phyloP scores from a whole-genome alignment of 805 yeast species.

The Candida loeiensis region DNA sequence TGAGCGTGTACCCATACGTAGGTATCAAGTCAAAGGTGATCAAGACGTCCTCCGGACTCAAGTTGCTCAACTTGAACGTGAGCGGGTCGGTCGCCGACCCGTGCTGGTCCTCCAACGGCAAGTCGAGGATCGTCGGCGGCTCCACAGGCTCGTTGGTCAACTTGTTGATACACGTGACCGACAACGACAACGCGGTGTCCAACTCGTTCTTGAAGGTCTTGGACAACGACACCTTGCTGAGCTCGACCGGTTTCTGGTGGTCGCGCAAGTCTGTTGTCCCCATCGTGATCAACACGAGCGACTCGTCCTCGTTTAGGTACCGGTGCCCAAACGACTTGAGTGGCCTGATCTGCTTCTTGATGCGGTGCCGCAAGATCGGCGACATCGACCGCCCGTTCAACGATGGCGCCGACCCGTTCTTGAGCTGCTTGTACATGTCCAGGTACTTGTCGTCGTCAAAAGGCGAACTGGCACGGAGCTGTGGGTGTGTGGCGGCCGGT shows the following conservation, averaged over 20 bases:
- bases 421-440: constrained; percentile 40
- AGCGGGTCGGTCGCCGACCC: constrained; percentile 72
- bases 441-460: constrained; percentile 19
- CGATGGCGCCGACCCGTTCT: constrained; percentile 16
- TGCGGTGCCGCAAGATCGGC: constrained; percentile 14
- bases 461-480: not conserved
- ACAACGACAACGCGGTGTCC: constrained; percentile 81
- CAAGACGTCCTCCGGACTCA: constrained; percentile 49
- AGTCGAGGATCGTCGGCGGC: constrained; percentile 63
- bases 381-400: constrained; percentile 15
- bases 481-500: constrained; percentile 16
- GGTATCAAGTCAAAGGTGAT: constrained; percentile 86
- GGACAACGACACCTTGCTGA: constrained; percentile 71
- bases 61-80: constrained; percentile 55
- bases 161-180: constrained; percentile 44
- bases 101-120: constrained; percentile 78
- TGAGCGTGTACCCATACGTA: constrained; percentile 58
- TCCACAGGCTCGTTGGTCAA: constrained; percentile 33
- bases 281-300: constrained; percentile 72
- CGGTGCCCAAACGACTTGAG: constrained; percentile 85
- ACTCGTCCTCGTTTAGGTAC: constrained; percentile 59
- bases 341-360: constrained; percentile 37
- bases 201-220: constrained; percentile 77
- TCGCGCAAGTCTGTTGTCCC: constrained; percentile 82
- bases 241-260: constrained; percentile 53